Evolutionary conservation across 2,329 filamentous ascomycete genomes (phyloP).

Genomic region (Stromatinia cepivora): DNA sequence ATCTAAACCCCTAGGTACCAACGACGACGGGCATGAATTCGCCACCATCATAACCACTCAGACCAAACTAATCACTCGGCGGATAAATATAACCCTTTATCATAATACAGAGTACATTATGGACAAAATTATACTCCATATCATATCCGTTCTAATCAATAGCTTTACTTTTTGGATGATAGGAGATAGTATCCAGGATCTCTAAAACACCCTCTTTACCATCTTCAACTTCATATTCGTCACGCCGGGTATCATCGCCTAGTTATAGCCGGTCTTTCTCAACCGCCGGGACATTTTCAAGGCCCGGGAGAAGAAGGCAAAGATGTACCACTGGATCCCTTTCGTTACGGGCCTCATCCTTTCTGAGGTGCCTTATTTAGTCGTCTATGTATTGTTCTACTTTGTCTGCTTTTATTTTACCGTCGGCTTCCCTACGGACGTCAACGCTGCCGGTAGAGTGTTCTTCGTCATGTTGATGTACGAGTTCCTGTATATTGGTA

Average conservation of each 20-base stretch:
- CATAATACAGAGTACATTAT: constrained; percentile 61
- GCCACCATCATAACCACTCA: constrained; percentile 52
- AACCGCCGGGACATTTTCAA: constrained; percentile 58
- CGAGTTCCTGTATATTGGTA: constrained; percentile 52
- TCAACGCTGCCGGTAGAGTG: constrained; percentile 50
- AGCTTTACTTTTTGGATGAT: constrained; percentile 64
- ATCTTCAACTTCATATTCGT: constrained; percentile 66
- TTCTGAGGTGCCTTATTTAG: constrained; percentile 49
- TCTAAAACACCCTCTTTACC: constrained; percentile 59
- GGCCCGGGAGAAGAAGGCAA: constrained; percentile 59
- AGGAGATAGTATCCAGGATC: constrained; percentile 51
- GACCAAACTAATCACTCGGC: constrained; percentile 38
- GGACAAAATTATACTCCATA: constrained; percentile 53
- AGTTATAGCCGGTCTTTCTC: constrained; percentile 60
- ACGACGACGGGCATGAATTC: constrained; percentile 49
- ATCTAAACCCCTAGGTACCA: constrained; percentile 39
- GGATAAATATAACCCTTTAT: constrained; percentile 53
- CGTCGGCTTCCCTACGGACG: constrained; percentile 50
- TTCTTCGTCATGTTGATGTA: constrained; percentile 51
- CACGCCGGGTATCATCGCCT: constrained; percentile 57
- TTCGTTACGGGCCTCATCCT: constrained; percentile 55
- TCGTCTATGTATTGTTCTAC: constrained; percentile 48
- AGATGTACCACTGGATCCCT: constrained; percentile 62
- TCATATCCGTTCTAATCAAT: constrained; percentile 57
- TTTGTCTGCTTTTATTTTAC: constrained; percentile 60